These are phyloP conservation scores for Tubosaeta brunneosetosa DNA, from an alignment of 768 basidiomycete genomes.

Conservation along the genomic window DNA sequence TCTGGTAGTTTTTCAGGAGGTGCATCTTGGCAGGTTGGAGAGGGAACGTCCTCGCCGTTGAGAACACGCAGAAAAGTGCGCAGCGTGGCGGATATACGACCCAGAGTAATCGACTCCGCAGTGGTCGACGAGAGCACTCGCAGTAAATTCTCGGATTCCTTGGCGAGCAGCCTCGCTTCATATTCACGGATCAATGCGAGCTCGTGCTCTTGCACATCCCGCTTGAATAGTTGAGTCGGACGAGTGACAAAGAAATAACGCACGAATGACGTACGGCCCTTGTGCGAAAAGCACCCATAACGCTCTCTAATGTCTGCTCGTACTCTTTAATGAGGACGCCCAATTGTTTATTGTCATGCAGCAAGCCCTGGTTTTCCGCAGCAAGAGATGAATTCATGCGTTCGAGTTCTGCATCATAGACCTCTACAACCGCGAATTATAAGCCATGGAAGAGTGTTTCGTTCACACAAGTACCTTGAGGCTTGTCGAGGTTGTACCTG, in stretches of 20 bases:
- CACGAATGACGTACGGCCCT: slow-evolving; percentile 65
- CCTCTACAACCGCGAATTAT: slow-evolving; percentile 50
- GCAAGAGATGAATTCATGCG: slow-evolving; percentile 77
- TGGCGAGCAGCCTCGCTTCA: slow-evolving; percentile 74
- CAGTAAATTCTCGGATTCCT: slow-evolving; percentile 63
- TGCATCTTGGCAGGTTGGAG: not conserved
- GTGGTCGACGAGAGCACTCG: slow-evolving; percentile 59
- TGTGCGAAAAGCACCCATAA: slow-evolving; percentile 89
- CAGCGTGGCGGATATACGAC: slow-evolving; percentile 63
- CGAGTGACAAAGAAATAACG: not conserved
- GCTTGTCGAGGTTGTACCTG: slow-evolving; percentile 84
- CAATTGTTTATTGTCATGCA: slow-evolving; percentile 95
- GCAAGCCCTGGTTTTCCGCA: slow-evolving; percentile 77
- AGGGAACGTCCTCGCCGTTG: slow-evolving; percentile 55
- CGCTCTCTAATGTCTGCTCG: slow-evolving; percentile 89
- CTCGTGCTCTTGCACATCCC: slow-evolving; percentile 91
- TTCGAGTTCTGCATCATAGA: slow-evolving; percentile 86
- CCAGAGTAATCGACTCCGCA: slow-evolving; percentile 61
- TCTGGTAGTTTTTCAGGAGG: not conserved
- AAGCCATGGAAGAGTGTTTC: not conserved
- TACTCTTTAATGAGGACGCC: slow-evolving; percentile 90
- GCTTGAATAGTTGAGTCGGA: slow-evolving; percentile 40
- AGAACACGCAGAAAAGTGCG: slow-evolving; percentile 66
- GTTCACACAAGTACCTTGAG: slow-evolving; percentile 52
- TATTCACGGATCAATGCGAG: slow-evolving; percentile 87